Conservation (phyloP, 331 rosid genomes). For the Prunus yedoensis region DNA sequence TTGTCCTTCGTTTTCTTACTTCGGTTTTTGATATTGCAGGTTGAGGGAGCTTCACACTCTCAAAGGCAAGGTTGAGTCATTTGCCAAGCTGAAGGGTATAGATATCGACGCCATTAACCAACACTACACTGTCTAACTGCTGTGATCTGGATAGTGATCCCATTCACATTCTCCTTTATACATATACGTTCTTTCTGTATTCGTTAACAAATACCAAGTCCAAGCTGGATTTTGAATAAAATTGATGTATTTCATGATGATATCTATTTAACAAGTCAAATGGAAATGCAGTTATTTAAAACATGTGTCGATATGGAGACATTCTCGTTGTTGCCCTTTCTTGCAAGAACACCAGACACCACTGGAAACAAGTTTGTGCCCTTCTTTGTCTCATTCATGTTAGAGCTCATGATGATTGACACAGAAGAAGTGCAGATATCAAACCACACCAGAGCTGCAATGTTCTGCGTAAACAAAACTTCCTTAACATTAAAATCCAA, state of each 20-base stretch:
- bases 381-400: too few species aligned
- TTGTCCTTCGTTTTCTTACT: not conserved
- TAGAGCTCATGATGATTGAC: too few species aligned
- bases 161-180: not conserved
- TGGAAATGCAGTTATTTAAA: not conserved
- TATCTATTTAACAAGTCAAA: not conserved
- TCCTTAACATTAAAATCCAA: too few species aligned
- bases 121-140: conserved; percentile 57
- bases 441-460: too few species aligned
- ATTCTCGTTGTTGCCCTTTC: not conserved
- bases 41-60: conserved; percentile 81
- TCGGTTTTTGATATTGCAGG: conserved; percentile 2
- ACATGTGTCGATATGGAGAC: not conserved
- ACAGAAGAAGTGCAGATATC: too few species aligned
- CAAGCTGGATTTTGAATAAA: not conserved
- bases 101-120: conserved; percentile 61
- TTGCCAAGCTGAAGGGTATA: conserved; percentile 65
- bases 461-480: too few species aligned
- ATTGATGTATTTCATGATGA: not conserved
- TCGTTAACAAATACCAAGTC: not conserved
- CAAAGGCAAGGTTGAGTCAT: conserved; percentile 70
- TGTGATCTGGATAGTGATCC: not conserved
- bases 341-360: too few species aligned
- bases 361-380: too few species aligned
- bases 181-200: not conserved